Percentiles rank a stretch among this genome's conserved stretches.
Conservation (phyloP, 495 filamentous ascomycete species). For the Apiosordaria backusii region DNA sequence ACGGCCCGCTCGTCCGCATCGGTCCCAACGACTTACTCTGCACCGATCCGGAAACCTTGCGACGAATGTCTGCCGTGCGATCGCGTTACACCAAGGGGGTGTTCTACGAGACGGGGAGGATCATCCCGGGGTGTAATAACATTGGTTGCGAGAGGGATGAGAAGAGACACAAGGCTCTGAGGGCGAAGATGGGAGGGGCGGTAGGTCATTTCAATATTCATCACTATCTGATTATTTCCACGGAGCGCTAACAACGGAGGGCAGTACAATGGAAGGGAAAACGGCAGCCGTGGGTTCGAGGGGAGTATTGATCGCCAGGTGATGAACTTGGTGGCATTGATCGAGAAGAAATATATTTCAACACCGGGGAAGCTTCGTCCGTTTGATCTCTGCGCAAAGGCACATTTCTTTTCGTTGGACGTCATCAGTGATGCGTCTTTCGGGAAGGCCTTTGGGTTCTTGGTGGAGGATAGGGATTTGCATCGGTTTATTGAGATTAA, state of each 20-base stretch:
- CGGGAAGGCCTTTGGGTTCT: conserved; percentile 50
- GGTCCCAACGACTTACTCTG: conserved; percentile 45
- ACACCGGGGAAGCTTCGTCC: conserved; percentile 43
- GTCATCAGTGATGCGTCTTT: conserved; percentile 49
- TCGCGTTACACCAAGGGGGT: conserved; percentile 32
- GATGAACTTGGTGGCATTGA: conserved; percentile 36
- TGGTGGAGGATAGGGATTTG: conserved; percentile 45
- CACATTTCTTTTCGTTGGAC: conserved; percentile 50
- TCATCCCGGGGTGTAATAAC: conserved; percentile 44
- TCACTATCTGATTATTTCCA: background rate
- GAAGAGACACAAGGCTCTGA: conserved; percentile 30
- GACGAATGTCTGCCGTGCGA: conserved; percentile 30
- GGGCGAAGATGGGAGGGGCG: conserved; percentile 31
- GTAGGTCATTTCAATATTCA: conserved; percentile 10
- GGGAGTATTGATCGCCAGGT: conserved; percentile 46
- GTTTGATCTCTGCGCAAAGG: conserved; percentile 43
- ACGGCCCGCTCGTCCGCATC: conserved; percentile 38
- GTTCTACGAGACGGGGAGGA: conserved; percentile 44
- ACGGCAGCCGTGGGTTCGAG: conserved; percentile 39
- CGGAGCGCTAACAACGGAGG: background rate
- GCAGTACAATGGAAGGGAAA: conserved; percentile 32
- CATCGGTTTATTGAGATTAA: conserved; percentile 46
- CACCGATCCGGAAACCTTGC: conserved; percentile 34
- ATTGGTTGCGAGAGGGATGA: conserved; percentile 32
- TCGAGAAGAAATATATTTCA: conserved; percentile 48